These are phyloP conservation scores for Oryza nivara DNA, from an alignment of 176 grass and related monocot species.

Conservation along the genomic window DNA sequence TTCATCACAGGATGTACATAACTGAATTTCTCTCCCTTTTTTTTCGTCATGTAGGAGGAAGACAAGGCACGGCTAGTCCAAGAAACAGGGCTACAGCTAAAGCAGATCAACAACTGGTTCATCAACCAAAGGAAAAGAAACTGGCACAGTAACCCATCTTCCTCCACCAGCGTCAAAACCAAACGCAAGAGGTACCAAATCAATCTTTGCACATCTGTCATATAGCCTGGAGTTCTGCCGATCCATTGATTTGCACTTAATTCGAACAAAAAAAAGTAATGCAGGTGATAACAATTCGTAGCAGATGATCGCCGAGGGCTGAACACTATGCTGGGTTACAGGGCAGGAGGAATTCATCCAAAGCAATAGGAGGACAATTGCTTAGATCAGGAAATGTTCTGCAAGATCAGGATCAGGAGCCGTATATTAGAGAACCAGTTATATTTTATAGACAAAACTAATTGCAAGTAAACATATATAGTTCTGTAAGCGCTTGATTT, in stretches of 20 bases:
- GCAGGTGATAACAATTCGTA: slow-evolving; percentile 62
- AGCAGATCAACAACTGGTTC: slow-evolving; percentile 82
- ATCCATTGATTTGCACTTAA: slow-evolving; percentile 44
- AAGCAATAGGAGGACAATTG: background rate
- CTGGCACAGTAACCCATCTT: slow-evolving; percentile 76
- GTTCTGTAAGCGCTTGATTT: slow-evolving; percentile 32
- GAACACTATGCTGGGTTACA: background rate
- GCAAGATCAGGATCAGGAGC: slow-evolving; percentile 8
- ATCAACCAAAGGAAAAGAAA: slow-evolving; percentile 84
- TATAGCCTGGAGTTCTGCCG: background rate
- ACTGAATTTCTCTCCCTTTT: slow-evolving; percentile 6
- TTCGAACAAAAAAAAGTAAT: slow-evolving; percentile 58
- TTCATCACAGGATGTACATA: background rate
- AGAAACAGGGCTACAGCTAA: slow-evolving; percentile 71
- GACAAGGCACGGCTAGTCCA: slow-evolving; percentile 77
- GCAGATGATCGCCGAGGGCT: background rate
- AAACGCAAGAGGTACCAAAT: slow-evolving; percentile 69
- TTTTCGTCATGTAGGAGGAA: slow-evolving; percentile 52
- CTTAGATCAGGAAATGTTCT: slow-evolving; percentile 25
- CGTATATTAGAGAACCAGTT: slow-evolving; percentile 22
- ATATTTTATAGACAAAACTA: slow-evolving; percentile 18
- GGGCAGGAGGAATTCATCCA: background rate
- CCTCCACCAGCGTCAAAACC: slow-evolving; percentile 61
- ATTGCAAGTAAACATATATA: slow-evolving; percentile 38
- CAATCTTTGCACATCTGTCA: slow-evolving; percentile 6